Conservation (phyloP, 495 filamentous ascomycete species). For the Penicillium antarcticum region DNA sequence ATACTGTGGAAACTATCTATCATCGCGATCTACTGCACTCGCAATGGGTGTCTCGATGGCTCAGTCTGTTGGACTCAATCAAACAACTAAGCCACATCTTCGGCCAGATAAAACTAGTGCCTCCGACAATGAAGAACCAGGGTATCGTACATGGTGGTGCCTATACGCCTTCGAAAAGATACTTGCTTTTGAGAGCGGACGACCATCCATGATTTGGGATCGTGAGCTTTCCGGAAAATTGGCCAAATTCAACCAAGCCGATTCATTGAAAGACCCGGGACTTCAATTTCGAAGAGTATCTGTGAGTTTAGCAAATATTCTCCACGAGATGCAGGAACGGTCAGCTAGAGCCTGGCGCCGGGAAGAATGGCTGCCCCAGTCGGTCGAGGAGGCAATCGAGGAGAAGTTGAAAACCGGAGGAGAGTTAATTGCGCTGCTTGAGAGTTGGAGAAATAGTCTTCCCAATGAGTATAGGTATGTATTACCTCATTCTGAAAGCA, state of each 20-base stretch:
- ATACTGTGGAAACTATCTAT: not conserved
- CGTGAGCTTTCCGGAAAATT: conserved; percentile 1
- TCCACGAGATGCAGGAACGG: conserved; percentile 12
- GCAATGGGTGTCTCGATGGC: conserved; percentile 11
- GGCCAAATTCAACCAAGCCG: not conserved
- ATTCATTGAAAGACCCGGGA: not conserved
- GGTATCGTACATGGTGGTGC: conserved; percentile 6
- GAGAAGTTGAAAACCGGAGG: conserved; percentile 12
- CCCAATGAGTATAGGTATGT: conserved; percentile 1
- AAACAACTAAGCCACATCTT: not conserved
- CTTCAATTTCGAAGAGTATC: conserved; percentile 1
- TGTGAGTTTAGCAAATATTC: conserved; percentile 7
- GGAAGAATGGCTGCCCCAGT: conserved; percentile 10
- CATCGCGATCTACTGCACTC: not conserved
- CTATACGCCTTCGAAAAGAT: conserved; percentile 12
- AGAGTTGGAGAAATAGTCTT: conserved; percentile 4
- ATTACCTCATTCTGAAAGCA: no score
- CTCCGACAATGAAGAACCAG: not conserved
- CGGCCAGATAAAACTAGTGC: not conserved
- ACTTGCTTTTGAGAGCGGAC: conserved; percentile 7
- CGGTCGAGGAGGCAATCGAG: conserved; percentile 11
- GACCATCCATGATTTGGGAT: conserved; percentile 11
- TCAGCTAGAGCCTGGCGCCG: conserved; percentile 9
- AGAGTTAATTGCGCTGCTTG: conserved; percentile 2
- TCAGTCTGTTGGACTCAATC: conserved; percentile 9